Conservation (phyloP, 345 rosid genomes). For the Brassica juncea region DNA sequence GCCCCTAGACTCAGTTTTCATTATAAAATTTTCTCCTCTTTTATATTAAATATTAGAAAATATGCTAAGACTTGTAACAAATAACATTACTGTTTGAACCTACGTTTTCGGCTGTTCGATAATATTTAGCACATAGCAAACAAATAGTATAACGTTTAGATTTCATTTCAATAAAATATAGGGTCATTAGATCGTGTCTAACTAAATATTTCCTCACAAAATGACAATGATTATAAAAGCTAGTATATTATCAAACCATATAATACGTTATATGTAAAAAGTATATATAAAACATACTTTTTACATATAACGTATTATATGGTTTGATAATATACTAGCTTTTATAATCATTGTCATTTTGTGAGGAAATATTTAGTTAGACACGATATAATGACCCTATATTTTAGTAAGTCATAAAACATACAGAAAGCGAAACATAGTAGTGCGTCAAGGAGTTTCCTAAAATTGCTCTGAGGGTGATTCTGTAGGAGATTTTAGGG, state of each 20-base stretch:
- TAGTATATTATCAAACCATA: not conserved
- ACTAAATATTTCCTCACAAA: not conserved
- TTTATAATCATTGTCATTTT: not conserved
- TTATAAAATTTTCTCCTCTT: not conserved
- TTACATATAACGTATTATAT: not conserved
- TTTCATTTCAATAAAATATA: not conserved
- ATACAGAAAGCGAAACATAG: too few species aligned
- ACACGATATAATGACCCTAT: not conserved
- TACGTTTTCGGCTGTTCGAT: not conserved
- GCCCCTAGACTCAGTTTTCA: constrained; percentile 9
- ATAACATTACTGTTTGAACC: not conserved
- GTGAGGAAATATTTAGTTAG: not conserved
- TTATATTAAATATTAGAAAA: not conserved
- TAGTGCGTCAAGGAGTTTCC: too few species aligned
- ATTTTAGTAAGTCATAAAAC: too few species aligned
- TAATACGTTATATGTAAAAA: not conserved
- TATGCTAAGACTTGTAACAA: not conserved
- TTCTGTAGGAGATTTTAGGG: too few species aligned
- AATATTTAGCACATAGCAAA: not conserved
- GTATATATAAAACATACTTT: not conserved
- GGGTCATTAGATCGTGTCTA: not conserved
- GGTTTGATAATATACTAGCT: not conserved
- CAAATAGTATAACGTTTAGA: not conserved
- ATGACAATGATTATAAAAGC: not conserved
- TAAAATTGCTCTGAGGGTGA: too few species aligned